Conservation (phyloP, 148 eudicot genomes). For the Bassia scoparia region DNA sequence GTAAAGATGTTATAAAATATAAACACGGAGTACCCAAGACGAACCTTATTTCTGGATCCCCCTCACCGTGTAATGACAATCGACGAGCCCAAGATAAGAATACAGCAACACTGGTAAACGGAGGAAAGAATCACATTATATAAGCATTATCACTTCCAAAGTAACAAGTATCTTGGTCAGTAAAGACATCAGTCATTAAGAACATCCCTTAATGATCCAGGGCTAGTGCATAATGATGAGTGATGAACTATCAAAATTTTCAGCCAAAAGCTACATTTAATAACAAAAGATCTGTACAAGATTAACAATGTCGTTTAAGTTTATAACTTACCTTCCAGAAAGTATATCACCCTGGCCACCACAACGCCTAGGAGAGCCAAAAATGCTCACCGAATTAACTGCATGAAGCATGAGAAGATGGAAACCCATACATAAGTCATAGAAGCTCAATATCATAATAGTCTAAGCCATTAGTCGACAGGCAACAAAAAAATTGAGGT, state of each 20-base stretch:
- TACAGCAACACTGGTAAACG: constrained; percentile 68
- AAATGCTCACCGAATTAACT: constrained; percentile 72
- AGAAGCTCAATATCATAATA: neutral
- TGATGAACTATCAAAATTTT: neutral
- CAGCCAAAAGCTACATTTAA: neutral
- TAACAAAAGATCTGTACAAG: neutral
- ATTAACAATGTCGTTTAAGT: neutral
- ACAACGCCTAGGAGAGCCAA: constrained; percentile 97
- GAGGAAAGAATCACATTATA: neutral
- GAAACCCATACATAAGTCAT: neutral
- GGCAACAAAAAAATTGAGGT: neutral
- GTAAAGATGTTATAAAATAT: no score
- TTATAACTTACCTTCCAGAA: constrained; percentile 70
- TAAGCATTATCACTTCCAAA: neutral
- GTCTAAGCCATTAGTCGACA: neutral
- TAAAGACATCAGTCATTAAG: neutral
- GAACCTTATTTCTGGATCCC: constrained; percentile 31
- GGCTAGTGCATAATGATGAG: neutral
- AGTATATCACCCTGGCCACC: constrained; percentile 99
- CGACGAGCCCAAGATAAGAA: constrained; percentile 85
- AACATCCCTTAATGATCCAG: neutral
- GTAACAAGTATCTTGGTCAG: neutral
- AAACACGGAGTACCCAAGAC: neutral
- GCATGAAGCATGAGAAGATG: constrained; percentile 25
- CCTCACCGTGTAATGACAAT: constrained; percentile 20